Conservation (phyloP, 2,329 filamentous ascomycete species). For the Pseudopithomyces chartarum region DNA sequence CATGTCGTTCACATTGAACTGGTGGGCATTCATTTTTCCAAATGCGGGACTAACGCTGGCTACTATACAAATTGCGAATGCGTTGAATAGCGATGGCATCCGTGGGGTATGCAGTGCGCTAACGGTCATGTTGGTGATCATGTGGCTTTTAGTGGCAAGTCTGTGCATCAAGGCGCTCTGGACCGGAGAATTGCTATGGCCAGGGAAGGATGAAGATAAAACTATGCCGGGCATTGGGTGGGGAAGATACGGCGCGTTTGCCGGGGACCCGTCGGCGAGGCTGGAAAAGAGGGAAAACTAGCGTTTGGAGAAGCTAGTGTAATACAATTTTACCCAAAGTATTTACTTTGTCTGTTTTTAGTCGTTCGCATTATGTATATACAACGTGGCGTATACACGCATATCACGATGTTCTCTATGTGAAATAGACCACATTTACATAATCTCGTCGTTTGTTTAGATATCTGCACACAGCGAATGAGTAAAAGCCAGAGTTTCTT, state of each 20-base stretch:
- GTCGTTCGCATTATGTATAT: too few relatives aligned
- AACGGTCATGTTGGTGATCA: slow-evolving; percentile 59
- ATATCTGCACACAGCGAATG: too few relatives aligned
- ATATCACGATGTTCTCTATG: too few relatives aligned
- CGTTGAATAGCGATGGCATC: slow-evolving; percentile 57
- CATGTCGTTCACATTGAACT: slow-evolving; percentile 45
- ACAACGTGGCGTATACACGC: too few relatives aligned
- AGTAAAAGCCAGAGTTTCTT: too few relatives aligned
- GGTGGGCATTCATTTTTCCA: slow-evolving; percentile 70
- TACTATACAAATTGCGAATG: slow-evolving; percentile 62
- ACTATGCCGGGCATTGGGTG: slow-evolving; percentile 30
- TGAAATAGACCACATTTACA: too few relatives aligned
- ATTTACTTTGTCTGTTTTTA: too few relatives aligned
- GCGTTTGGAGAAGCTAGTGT: not conserved
- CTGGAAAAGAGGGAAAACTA: not conserved
- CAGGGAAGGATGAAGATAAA: slow-evolving; percentile 50
- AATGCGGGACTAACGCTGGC: slow-evolving; percentile 68
- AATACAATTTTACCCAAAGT: too few relatives aligned
- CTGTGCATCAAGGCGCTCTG: slow-evolving; percentile 58
- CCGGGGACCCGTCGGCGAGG: not conserved
- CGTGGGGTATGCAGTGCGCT: slow-evolving; percentile 60
- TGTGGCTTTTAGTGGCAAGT: slow-evolving; percentile 60
- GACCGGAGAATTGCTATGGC: slow-evolving; percentile 59
- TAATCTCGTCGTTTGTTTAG: too few relatives aligned
- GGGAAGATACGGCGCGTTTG: slow-evolving; percentile 14